Evolutionary conservation across 257 asterid genomes (phyloP).

Genomic region (Perilla frutescens): DNA sequence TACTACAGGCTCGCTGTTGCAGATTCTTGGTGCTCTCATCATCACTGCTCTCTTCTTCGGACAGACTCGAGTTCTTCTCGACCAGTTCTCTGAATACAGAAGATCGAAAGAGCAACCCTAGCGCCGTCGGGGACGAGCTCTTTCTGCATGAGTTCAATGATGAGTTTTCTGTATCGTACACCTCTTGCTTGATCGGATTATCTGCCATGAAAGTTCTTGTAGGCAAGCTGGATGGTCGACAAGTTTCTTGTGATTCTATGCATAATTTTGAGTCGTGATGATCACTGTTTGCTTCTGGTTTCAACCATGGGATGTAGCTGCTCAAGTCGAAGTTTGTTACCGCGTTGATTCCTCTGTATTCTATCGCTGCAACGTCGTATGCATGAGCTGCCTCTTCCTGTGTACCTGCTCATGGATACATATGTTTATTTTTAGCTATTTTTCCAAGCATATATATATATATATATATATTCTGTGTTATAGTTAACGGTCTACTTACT

Average conservation of each 20-base stretch:
- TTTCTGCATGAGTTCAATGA: slow-evolving; percentile 15
- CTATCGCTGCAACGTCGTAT: slow-evolving; percentile 54
- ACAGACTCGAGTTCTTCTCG: slow-evolving; percentile 33
- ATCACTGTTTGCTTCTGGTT: slow-evolving; percentile 35
- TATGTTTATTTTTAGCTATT: too few species aligned
- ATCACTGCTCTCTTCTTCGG: slow-evolving; percentile 34
- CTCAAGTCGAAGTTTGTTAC: slow-evolving; percentile 56
- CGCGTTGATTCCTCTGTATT: slow-evolving; percentile 50
- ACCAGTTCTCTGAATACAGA: slow-evolving; percentile 43
- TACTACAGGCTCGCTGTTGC: not conserved
- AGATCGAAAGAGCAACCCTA: slow-evolving; percentile 36
- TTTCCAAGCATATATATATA: too few species aligned
- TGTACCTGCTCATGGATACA: slow-evolving; percentile 40
- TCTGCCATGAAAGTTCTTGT: too few species aligned
- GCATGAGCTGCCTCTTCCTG: slow-evolving; percentile 62
- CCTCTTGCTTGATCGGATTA: slow-evolving; percentile 34
- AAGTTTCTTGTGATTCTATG: not conserved
- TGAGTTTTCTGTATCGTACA: slow-evolving; percentile 29
- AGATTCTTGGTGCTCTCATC: slow-evolving; percentile 17
- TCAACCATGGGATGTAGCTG: slow-evolving; percentile 48
- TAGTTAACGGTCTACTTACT: slow-evolving; percentile 32
- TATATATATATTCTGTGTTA: too few species aligned
- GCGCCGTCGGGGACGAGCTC: slow-evolving; percentile 38
- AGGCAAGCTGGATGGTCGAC: too few species aligned
- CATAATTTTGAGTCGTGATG: slow-evolving; percentile 27